These are phyloP conservation scores for Podospora bellae-mahoneyi DNA, from an alignment of 495 filamentous ascomycete species.

Conservation along the genomic window DNA sequence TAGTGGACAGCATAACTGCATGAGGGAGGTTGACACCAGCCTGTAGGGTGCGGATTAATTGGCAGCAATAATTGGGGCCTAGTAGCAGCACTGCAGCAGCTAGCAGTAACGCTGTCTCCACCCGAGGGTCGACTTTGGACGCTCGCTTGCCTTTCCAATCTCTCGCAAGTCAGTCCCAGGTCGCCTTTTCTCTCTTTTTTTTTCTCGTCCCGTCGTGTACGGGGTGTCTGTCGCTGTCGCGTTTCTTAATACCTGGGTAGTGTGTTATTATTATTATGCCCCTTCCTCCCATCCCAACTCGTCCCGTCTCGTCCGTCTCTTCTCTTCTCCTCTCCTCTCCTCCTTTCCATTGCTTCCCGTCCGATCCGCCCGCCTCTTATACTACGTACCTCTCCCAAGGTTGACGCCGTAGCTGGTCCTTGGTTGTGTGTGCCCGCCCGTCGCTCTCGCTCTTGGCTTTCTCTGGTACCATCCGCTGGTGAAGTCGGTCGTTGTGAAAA, in stretches of 20 bases:
- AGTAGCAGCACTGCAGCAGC: slow-evolving; percentile 15
- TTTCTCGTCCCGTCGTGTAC: neutral
- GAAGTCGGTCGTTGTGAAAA: slow-evolving; percentile 18
- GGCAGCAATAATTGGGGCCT: slow-evolving; percentile 6
- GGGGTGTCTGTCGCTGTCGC: neutral
- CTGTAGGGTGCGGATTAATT: slow-evolving; percentile 8
- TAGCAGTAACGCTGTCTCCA: slow-evolving; percentile 17
- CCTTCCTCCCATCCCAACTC: slow-evolving; percentile 8
- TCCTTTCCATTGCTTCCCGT: neutral
- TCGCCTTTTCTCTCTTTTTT: neutral
- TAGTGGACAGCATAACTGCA: neutral
- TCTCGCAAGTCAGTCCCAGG: neutral
- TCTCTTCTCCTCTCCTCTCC: slow-evolving; percentile 21
- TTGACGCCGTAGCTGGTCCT: slow-evolving; percentile 8
- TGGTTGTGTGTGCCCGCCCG: slow-evolving; percentile 5
- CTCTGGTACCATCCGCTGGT: neutral
- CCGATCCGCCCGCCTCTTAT: neutral
- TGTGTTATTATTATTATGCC: slow-evolving; percentile 1
- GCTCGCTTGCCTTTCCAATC: slow-evolving; percentile 13
- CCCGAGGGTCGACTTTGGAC: slow-evolving; percentile 19
- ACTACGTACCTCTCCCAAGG: slow-evolving; percentile 5
- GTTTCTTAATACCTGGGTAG: slow-evolving; percentile 3
- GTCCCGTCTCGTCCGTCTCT: slow-evolving; percentile 13
- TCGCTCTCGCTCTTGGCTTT: slow-evolving; percentile 3
- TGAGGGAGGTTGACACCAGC: neutral